Conservation (phyloP, 768 basidiomycete species). For the Hygrocybe punicea region DNA sequence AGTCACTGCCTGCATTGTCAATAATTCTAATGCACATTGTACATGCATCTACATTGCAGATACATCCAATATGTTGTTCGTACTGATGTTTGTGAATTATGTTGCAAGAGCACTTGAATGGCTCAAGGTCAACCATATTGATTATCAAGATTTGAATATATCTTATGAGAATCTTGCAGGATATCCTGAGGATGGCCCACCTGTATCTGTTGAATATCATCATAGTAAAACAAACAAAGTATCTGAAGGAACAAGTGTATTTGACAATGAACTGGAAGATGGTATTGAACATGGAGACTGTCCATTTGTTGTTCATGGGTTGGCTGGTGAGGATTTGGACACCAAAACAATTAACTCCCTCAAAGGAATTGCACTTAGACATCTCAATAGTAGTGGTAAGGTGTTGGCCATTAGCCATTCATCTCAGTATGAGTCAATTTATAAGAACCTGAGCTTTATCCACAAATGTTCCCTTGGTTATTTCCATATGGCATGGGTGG, state of each 20-base stretch:
- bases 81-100: too few species aligned
- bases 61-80: too few species aligned
- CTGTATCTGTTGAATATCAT: conserved; percentile 21
- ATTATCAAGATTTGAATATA: conserved; percentile 32
- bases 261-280: conserved; percentile 16
- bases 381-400: conserved; percentile 14
- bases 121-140: conserved; percentile 33
- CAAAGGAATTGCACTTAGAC: conserved; percentile 22
- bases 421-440: conserved; percentile 15
- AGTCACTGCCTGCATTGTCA: too few species aligned
- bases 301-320: conserved; percentile 38
- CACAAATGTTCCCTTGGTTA: conserved; percentile 34
- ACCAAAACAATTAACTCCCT: conserved; percentile 13
- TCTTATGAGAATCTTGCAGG: conserved; percentile 19
- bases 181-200: conserved; percentile 20
- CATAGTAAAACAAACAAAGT: conserved; percentile 1
- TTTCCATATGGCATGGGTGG: conserved; percentile 33
- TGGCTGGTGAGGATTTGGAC: conserved; percentile 24
- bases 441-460: conserved; percentile 28
- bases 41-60: too few species aligned
- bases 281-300: conserved; percentile 30
- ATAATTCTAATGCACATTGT: too few species aligned
- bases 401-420: conserved; percentile 22
- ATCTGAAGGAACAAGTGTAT: conserved; percentile 8
- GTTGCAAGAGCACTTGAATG: conserved; percentile 30